Conservation (phyloP, 257 asterid species). For the Fraxinus excelsior region DNA sequence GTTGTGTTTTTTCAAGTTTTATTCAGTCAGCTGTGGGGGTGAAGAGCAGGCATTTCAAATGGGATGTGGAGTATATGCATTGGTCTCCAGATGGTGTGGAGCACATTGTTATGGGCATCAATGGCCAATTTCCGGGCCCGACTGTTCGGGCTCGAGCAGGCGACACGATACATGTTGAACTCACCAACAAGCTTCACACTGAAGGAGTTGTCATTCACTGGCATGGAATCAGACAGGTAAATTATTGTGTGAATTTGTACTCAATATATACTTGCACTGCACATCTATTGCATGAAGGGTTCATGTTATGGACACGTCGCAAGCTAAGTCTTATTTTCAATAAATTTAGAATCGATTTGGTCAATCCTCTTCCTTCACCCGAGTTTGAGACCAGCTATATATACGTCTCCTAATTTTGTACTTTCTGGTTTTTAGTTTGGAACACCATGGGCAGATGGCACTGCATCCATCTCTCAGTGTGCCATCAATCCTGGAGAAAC, state of each 20-base stretch:
- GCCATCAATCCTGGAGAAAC: constrained; percentile 75
- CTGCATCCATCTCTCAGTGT: constrained; percentile 83
- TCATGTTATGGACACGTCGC: neutral
- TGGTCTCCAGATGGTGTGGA: constrained; percentile 80
- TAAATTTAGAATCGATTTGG: neutral
- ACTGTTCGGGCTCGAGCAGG: constrained; percentile 72
- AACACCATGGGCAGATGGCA: constrained; percentile 96
- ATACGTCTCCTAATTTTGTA: neutral
- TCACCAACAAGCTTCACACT: constrained; percentile 65
- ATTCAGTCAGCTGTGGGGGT: neutral
- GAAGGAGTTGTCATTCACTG: constrained; percentile 85
- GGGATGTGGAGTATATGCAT: constrained; percentile 62
- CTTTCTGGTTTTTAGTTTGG: constrained; percentile 45
- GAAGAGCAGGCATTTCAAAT: constrained; percentile 48
- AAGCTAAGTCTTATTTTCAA: too few species aligned
- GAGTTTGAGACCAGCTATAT: neutral
- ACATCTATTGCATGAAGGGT: neutral
- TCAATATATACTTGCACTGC: constrained; percentile 16
- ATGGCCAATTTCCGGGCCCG: constrained; percentile 84
- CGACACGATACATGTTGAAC: constrained; percentile 57
- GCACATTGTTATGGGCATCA: constrained; percentile 57
- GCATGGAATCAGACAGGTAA: constrained; percentile 89
- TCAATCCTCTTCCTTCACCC: neutral
- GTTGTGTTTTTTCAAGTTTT: neutral
- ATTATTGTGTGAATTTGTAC: neutral